Evolutionary conservation across 177 flowering plant genomes (phyloP).

Genomic region (Vitis hybrid): DNA sequence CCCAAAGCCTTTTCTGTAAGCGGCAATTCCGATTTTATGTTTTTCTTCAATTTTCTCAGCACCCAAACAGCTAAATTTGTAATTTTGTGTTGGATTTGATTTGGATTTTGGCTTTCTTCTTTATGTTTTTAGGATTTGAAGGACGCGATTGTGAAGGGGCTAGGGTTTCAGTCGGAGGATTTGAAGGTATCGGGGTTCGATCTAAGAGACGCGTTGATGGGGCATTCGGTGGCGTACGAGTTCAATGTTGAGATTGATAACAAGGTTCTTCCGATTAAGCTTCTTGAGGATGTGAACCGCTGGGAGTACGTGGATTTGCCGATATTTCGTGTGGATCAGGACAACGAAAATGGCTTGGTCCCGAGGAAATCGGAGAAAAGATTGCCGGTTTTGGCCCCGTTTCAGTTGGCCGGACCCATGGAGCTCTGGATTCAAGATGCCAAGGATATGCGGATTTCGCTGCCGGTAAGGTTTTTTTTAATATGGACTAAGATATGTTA

Average conservation of each 20-base stretch:
- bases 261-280: constrained; percentile 72
- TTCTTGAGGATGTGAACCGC: constrained; percentile 77
- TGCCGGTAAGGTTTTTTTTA: constrained; percentile 54
- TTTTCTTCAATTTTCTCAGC: not conserved
- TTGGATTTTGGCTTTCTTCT: constrained; percentile 1
- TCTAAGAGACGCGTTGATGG: constrained; percentile 68
- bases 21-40: not conserved
- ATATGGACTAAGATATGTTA: not conserved
- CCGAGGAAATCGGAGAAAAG: constrained; percentile 24
- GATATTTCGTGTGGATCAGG: constrained; percentile 36
- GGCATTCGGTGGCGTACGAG: constrained; percentile 82
- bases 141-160: constrained; percentile 77
- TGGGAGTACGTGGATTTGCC: constrained; percentile 94
- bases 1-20: constrained; percentile 61
- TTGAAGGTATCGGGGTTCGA: constrained; percentile 80
- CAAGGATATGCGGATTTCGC: constrained; percentile 71
- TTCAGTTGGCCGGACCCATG: constrained; percentile 96
- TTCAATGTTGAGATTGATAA: constrained; percentile 81
- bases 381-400: constrained; percentile 80
- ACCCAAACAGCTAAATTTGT: not conserved
- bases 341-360: constrained; percentile 41
- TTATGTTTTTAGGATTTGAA: constrained; percentile 62
- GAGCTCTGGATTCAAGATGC: constrained; percentile 98
- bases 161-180: constrained; percentile 79
- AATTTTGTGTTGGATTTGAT: not conserved